Conservation (phyloP, 140 eudicot genomes). For the Cichorium intybus region DNA sequence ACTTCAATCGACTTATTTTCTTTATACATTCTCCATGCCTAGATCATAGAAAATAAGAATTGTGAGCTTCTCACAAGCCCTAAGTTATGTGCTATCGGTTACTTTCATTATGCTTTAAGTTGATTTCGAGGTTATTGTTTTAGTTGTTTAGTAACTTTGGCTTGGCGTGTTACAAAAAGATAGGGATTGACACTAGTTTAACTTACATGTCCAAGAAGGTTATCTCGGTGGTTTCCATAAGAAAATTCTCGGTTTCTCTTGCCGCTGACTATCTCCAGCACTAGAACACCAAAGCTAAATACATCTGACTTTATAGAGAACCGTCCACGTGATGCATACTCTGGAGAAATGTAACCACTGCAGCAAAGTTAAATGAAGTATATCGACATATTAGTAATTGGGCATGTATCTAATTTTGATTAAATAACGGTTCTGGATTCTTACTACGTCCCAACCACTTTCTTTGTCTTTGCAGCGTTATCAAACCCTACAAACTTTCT, state of each 20-base stretch:
- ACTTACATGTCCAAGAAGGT: slow-evolving; percentile 29
- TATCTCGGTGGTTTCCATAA: slow-evolving; percentile 10
- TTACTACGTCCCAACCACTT: slow-evolving; percentile 43
- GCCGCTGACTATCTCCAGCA: slow-evolving; percentile 32
- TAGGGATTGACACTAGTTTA: too few relatives aligned
- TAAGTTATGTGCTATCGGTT: background rate
- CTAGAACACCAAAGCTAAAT: slow-evolving; percentile 29
- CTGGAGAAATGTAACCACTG: slow-evolving; percentile 24
- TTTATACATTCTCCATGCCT: slow-evolving; percentile 23
- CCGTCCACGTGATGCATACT: slow-evolving; percentile 13
- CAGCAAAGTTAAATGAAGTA: background rate
- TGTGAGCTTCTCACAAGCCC: background rate
- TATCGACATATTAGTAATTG: background rate
- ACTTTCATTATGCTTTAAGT: too few relatives aligned
- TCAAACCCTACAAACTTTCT: slow-evolving; percentile 23
- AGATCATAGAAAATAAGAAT: background rate
- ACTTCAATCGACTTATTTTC: slow-evolving; percentile 4
- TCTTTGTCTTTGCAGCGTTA: slow-evolving; percentile 16
- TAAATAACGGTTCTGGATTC: background rate
- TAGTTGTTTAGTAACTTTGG: too few relatives aligned
- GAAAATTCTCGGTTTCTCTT: slow-evolving; percentile 16
- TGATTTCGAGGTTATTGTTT: too few relatives aligned
- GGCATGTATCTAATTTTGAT: too few relatives aligned
- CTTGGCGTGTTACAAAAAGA: too few relatives aligned
- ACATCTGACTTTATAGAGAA: slow-evolving; percentile 34